Percentiles rank a stretch among this genome's conserved stretches.
Evolutionary conservation across 768 basidiomycete species (phyloP).

Genomic region (Auricularia cornea): DNA sequence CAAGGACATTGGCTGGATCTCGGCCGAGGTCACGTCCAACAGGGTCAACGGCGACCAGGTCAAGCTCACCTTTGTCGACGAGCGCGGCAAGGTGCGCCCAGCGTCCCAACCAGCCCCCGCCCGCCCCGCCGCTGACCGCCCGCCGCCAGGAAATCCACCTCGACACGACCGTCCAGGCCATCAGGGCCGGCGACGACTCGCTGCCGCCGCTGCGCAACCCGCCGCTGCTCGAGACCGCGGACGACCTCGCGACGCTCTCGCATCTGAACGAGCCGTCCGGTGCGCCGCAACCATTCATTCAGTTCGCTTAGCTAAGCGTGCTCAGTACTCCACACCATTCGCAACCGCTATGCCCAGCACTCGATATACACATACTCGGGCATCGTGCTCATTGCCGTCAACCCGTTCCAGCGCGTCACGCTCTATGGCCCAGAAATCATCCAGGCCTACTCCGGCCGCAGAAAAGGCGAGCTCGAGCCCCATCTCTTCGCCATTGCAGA

Average conservation of each 20-base stretch:
- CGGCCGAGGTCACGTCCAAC: constrained; percentile 66
- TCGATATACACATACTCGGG: constrained; percentile 99
- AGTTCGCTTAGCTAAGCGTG: not conserved
- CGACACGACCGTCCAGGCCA: constrained; percentile 70
- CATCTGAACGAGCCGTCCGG: constrained; percentile 98
- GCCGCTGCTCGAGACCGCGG: constrained; percentile 90
- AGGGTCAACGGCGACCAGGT: constrained; percentile 65
- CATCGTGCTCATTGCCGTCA: constrained; percentile 97
- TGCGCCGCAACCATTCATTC: constrained; percentile 26
- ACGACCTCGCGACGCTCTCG: constrained; percentile 95
- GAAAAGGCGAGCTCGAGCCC: constrained; percentile 91
- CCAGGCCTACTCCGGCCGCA: constrained; percentile 88
- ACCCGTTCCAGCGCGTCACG: constrained; percentile 95
- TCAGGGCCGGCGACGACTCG: constrained; percentile 68
- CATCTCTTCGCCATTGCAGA: constrained; percentile 99
- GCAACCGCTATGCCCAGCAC: constrained; percentile 92
- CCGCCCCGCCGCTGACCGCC: not conserved
- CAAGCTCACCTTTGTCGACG: constrained; percentile 80
- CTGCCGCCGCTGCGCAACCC: constrained; percentile 95
- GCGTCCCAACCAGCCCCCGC: constrained; percentile 12
- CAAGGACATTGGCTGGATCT: constrained; percentile 91
- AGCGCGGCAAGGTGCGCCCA: constrained; percentile 73
- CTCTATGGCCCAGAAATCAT: constrained; percentile 97
- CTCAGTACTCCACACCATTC: constrained; percentile 90
- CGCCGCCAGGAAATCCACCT: constrained; percentile 60